Evolutionary conservation across 306 rosid species (phyloP).

Genomic region (Lathyrus oleraceus): DNA sequence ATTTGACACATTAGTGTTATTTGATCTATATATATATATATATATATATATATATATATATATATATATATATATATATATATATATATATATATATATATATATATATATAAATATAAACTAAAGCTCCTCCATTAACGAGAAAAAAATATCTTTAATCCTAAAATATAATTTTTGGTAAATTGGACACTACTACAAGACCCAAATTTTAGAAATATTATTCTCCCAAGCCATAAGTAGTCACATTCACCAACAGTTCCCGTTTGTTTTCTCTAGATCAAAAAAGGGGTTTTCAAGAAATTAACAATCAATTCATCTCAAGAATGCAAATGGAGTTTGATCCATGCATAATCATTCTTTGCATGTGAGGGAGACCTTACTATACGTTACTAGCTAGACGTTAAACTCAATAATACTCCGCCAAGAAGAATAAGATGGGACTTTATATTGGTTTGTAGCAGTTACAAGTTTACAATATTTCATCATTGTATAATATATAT

Average conservation of each 20-base stretch:
- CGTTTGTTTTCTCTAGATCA: neutral
- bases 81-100: too few species aligned
- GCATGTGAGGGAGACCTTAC: conserved; percentile 19
- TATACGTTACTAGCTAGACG: neutral
- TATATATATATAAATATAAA: too few species aligned
- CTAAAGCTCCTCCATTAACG: too few species aligned
- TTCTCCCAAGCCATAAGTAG: neutral
- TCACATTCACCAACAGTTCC: neutral
- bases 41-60: too few species aligned
- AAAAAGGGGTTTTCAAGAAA: neutral
- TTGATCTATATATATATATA: too few species aligned
- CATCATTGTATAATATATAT: conserved; percentile 25
- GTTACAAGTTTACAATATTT: conserved; percentile 31
- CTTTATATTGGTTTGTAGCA: conserved; percentile 32
- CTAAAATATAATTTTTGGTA: too few species aligned
- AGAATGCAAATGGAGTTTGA: conserved; percentile 16
- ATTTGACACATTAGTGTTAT: too few species aligned
- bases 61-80: too few species aligned
- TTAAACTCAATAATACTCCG: conserved; percentile 35
- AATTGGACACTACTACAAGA: too few species aligned
- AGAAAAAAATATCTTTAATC: too few species aligned
- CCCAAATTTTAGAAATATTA: too few species aligned
- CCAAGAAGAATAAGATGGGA: conserved; percentile 43
- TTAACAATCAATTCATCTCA: neutral
- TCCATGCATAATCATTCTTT: neutral